Evolutionary conservation across 345 rosid genomes (phyloP), one percentile per base, ranked within the genome.

Genomic region (Corymbia maculata): DNA sequence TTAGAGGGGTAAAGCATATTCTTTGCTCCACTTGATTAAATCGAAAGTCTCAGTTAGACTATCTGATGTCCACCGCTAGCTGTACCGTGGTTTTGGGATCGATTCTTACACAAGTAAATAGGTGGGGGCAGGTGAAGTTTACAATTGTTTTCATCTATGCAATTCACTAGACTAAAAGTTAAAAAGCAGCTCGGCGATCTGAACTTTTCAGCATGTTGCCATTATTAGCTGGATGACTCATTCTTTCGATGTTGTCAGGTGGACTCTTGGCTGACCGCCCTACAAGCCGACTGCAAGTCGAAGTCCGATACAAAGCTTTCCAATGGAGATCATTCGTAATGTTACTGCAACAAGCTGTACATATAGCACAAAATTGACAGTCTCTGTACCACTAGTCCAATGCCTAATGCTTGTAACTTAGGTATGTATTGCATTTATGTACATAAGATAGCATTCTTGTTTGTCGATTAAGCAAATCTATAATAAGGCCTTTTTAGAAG

Each of bases 181-280:
- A 42, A 75, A 75, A 42, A 42, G 84, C 84, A 75, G 12, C 84
- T 75, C 4, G 14, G 49, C 4, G 8, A 42, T 42, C 84, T 42
- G 28, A 75, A 75, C 28, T 75, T 22, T 28, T 19, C 28, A 4
- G 49, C 49, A 75, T 75, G 84, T 75, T 42, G 26, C 84, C 84
- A 42, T 42, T 17, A 75, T 19, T 75, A 75, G 84, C 49, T 75
- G 21, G 84, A 75, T 8, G 1, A 42, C 14, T 75, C 13, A 22
- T 75, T 42, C 84, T 36, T 75, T 75, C 49, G 42, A 6, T 57
- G 51, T 79, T 85, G 70, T 88, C 92, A 97, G 99, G 97, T 95
- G 86, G 92, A 94, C 87, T 91, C 98, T 10, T 98, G 99, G 99
- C 84, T 96, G 91, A 90, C 91, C 13, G 92, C 94, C 26, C 87